Evolutionary conservation across 2,329 filamentous ascomycete species (phyloP).

Genomic region (Alternaria conjuncta): DNA sequence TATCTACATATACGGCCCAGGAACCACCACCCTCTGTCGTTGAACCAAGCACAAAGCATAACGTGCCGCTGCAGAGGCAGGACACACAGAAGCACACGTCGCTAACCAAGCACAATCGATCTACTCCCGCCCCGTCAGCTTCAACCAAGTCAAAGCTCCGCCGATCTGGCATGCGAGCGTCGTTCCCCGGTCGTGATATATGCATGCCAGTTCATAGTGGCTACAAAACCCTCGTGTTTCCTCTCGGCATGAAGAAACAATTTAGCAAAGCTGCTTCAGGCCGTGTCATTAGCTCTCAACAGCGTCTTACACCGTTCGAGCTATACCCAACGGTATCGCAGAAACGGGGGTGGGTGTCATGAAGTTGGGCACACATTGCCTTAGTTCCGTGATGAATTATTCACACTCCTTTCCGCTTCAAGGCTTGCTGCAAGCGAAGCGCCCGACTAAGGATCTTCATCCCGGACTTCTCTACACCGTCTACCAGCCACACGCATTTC

Average conservation of each 20-base stretch:
- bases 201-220: conserved; percentile 29
- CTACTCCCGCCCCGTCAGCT: conserved; percentile 14
- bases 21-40: conserved; percentile 18
- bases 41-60: conserved; percentile 23
- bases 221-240: conserved; percentile 19
- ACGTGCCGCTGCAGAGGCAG: conserved; percentile 14
- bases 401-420: conserved; percentile 19
- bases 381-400: conserved; percentile 17
- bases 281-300: conserved; percentile 11
- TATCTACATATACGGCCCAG: conserved; percentile 10
- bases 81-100: conserved; percentile 1
- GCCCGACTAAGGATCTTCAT: conserved; percentile 35
- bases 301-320: conserved; percentile 16
- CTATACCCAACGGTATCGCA: conserved; percentile 17
- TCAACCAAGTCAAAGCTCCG: conserved; percentile 32
- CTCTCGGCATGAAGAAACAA: conserved; percentile 23
- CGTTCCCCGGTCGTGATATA: conserved; percentile 22
- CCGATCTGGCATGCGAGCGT: conserved; percentile 32
- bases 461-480: conserved; percentile 35
- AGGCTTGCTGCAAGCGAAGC: conserved; percentile 25
- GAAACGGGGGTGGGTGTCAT: conserved; percentile 5
- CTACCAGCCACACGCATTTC: conserved; percentile 30
- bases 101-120: conserved; percentile 8
- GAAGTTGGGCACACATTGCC: conserved; percentile 21
- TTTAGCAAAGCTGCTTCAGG: conserved; percentile 12